These are phyloP conservation scores for Alternaria hordeiaustralica DNA, from an alignment of 2,329 filamentous ascomycete genomes.

Conservation along the genomic window DNA sequence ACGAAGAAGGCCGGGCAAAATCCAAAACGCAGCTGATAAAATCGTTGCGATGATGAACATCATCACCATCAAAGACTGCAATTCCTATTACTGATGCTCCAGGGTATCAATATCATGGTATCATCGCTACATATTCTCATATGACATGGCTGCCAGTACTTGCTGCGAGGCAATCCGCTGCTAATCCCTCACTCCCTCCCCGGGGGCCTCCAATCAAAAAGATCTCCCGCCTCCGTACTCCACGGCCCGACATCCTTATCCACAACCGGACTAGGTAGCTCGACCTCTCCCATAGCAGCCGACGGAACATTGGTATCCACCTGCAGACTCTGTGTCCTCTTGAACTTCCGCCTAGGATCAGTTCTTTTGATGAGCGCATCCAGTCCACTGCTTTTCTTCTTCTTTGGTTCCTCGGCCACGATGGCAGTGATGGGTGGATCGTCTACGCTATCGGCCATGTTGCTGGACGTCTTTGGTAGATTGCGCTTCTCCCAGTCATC, in stretches of 20 bases:
- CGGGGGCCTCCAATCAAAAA: conserved; percentile 67
- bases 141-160: not conserved
- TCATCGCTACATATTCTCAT: conserved; percentile 1
- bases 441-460: not conserved
- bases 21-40: not conserved
- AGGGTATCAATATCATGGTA: conserved; percentile 5
- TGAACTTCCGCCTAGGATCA: conserved; percentile 39
- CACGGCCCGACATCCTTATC: conserved; percentile 67
- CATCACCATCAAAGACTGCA: not conserved
- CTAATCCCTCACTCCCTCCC: too few relatives aligned
- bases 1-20: not conserved
- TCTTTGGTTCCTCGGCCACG: not conserved
- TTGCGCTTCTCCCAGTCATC: conserved; percentile 41
- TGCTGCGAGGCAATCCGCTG: too few relatives aligned
- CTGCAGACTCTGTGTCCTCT: conserved; percentile 36
- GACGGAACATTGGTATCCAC: conserved; percentile 25
- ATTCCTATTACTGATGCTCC: not conserved
- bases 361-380: conserved; percentile 40
- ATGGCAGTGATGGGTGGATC: not conserved
- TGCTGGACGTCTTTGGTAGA: conserved; percentile 16
- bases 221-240: conserved; percentile 72
- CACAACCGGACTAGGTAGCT: conserved; percentile 48
- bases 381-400: conserved; percentile 27
- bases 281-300: conserved; percentile 20
- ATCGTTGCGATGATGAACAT: too few relatives aligned